Evolutionary conservation across 164 flowering plant species (phyloP), one percentile per base, ranked within the genome.

Genomic region (Annona squamosa): DNA sequence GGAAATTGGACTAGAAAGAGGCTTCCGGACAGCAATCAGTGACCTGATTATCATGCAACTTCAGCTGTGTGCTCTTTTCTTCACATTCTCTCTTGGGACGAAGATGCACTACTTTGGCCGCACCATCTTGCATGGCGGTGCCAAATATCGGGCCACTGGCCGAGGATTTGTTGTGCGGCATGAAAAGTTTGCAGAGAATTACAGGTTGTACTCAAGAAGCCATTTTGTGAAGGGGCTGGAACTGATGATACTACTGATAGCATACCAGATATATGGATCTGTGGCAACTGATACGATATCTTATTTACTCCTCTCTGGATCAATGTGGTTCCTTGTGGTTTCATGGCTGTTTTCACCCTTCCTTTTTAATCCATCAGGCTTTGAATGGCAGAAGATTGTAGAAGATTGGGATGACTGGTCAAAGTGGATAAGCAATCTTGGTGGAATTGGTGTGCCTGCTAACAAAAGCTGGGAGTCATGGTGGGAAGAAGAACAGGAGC

Each of bases 401-500:
- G 99, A 96, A 1, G 99, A 96, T 71, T 93, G 90, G 90, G 97
- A 92, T 65, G 99, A 96, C 73, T 96, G 98, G 98, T 6, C 83
- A 12, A 96, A 96, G 78, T 96, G 99, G 99, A 93, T 93, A 37
- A 91, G 82, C 78, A 88, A 84, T 76, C 74, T 80, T 46, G 99
- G 99, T 6, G 98, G 99, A 63, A 89, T 96, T 75, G 97, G 98
- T 68, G 97, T 92, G 44, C 97, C 95, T 0, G 91, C 97, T 77
- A 81, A 47, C 81, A 92, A 93, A 84, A 93, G 98, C 81, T 96
- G 98, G 99, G 97, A 96, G 77, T 93, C 98, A 3, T 96, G 99
- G 99, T 96, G 99, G 99, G 92, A 88, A 3, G 98, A 96, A 76
- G 99, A 93, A 77, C 99, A 96, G 65, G 98, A 91, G 77, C 99